Conservation (phyloP, 805 yeast species). For the Starmerella floricola region DNA sequence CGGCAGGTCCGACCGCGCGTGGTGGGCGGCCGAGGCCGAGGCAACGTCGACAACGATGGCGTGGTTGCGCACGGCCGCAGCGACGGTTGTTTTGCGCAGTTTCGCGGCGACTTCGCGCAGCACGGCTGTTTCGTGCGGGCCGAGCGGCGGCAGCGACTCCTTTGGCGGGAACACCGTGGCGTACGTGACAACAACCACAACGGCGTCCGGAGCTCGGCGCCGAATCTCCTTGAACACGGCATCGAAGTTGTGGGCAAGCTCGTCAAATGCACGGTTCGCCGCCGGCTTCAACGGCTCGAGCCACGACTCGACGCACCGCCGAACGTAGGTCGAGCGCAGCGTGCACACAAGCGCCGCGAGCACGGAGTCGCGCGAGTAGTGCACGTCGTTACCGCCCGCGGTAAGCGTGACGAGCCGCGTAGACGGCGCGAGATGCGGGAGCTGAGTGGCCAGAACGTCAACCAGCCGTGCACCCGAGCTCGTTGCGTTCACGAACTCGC, state of each 20-base stretch:
- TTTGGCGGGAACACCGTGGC: slow-evolving; percentile 2
- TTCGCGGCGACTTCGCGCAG: slow-evolving; percentile 5
- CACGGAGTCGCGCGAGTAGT: slow-evolving; percentile 8
- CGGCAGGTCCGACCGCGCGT: slow-evolving; percentile 2
- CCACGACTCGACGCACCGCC: background rate
- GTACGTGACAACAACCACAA: slow-evolving; percentile 7
- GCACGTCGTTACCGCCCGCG: slow-evolving; percentile 12
- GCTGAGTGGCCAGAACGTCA: background rate
- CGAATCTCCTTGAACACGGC: background rate
- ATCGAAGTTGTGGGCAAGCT: background rate
- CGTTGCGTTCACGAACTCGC: slow-evolving; percentile 2
- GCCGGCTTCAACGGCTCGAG: background rate
- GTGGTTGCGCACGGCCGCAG: slow-evolving; percentile 2
- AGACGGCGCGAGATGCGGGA: slow-evolving; percentile 1
- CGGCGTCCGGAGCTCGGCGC: slow-evolving; percentile 4
- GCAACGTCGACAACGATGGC: slow-evolving; percentile 7
- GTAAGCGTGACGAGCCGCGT: slow-evolving; percentile 11
- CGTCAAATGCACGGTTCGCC: background rate
- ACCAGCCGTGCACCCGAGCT: slow-evolving; percentile 10
- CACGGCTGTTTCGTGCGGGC: background rate
- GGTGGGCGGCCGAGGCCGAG: slow-evolving; percentile 1
- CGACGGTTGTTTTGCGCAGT: slow-evolving; percentile 2
- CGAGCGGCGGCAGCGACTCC: slow-evolving; percentile 5
- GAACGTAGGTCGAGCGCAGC: background rate
- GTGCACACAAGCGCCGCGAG: background rate